phyloP scores from a whole-genome alignment of 257 asterid genomes.

The Lithospermum erythrorhizon region DNA sequence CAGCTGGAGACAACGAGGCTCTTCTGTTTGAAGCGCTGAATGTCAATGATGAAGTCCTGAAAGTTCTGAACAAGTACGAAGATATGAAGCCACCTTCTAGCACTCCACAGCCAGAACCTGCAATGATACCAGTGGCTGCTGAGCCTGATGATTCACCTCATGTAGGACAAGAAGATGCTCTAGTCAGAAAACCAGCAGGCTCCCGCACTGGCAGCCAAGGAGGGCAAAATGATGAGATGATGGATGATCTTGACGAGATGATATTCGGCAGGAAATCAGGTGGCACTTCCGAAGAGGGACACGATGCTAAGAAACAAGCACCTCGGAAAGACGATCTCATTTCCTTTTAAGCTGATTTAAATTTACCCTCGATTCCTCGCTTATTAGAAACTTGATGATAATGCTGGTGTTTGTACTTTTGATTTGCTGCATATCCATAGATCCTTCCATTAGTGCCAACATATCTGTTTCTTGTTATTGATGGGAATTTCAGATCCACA shows the following conservation, averaged over 20 bases:
- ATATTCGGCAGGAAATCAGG: slow-evolving; percentile 75
- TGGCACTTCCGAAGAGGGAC: slow-evolving; percentile 43
- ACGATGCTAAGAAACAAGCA: slow-evolving; percentile 53
- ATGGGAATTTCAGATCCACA: slow-evolving; percentile 4
- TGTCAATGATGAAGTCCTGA: slow-evolving; percentile 79
- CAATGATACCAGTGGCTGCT: slow-evolving; percentile 80
- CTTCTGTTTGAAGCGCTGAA: slow-evolving; percentile 87
- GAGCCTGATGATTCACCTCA: slow-evolving; percentile 77
- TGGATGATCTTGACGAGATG: slow-evolving; percentile 98
- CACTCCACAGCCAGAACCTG: slow-evolving; percentile 69
- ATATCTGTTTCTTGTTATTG: not conserved
- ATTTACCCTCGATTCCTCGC: not conserved
- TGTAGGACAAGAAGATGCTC: slow-evolving; percentile 47
- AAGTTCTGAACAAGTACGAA: slow-evolving; percentile 65
- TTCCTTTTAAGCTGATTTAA: slow-evolving; percentile 30
- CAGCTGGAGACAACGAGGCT: slow-evolving; percentile 89
- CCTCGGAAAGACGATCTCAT: slow-evolving; percentile 74
- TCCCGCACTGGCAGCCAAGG: slow-evolving; percentile 26
- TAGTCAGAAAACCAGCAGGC: slow-evolving; percentile 44
- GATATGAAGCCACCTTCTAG: slow-evolving; percentile 57
- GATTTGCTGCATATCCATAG: not conserved
- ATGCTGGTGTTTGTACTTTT: slow-evolving; percentile 5
- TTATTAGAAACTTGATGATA: slow-evolving; percentile 14
- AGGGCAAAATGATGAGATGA: slow-evolving; percentile 68
- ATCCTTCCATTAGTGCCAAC: too few relatives aligned